Percentiles rank a stretch among this genome's conserved stretches.
Conservation (phyloP, 495 filamentous ascomycete genomes). For the Penicillium manginii region DNA sequence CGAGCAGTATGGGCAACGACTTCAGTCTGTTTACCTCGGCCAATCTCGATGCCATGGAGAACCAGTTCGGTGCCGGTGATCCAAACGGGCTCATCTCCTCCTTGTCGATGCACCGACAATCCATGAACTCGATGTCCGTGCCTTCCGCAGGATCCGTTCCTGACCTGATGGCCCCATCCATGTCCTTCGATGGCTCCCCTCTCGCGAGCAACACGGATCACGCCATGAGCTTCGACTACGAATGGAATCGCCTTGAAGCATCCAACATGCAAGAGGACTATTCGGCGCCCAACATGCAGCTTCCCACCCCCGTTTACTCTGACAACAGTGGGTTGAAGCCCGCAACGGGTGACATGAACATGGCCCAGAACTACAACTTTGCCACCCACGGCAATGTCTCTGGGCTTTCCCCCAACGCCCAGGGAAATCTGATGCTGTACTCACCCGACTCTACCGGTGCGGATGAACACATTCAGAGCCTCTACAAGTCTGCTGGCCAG, state of each 20-base stretch:
- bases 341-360: background rate
- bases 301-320: constrained; percentile 30
- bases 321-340: constrained; percentile 21
- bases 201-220: constrained; percentile 30
- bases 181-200: constrained; percentile 30
- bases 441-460: constrained; percentile 53
- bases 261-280: constrained; percentile 35
- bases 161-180: constrained; percentile 23
- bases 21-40: constrained; percentile 37
- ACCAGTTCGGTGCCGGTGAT: constrained; percentile 56
- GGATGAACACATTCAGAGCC: constrained; percentile 39
- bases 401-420: constrained; percentile 64
- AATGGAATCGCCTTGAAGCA: constrained; percentile 43
- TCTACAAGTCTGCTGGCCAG: constrained; percentile 48
- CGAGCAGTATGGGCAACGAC: constrained; percentile 20
- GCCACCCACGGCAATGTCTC: constrained; percentile 28
- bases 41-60: constrained; percentile 53
- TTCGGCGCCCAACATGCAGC: constrained; percentile 38
- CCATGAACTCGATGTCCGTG: constrained; percentile 32
- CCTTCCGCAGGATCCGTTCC: constrained; percentile 30
- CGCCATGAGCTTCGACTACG: constrained; percentile 39
- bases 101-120: constrained; percentile 30
- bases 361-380: constrained; percentile 6
- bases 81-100: constrained; percentile 38
- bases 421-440: constrained; percentile 66